Base-by-base conservation (phyloP, 2,329 filamentous ascomycete genomes). In the Dactylellina cionopaga region DNA sequence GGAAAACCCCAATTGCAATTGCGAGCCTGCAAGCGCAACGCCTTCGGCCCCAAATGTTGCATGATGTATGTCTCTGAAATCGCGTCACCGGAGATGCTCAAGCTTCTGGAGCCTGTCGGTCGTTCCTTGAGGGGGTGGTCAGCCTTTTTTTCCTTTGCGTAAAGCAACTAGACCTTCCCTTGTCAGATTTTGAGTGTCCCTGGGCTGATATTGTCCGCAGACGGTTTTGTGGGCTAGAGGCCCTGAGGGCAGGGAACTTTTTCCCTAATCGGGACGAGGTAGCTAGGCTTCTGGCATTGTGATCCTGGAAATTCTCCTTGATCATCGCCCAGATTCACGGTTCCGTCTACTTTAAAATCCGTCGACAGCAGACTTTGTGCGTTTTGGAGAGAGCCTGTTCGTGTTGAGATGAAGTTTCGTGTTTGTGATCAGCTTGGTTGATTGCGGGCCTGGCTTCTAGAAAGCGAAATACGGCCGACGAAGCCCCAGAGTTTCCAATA, bases 51-150 rank as follows among this genome's bases (percentile, higher is more conserved):
- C 66, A 63, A n/a, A n/a, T 63, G 51, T 63, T 62, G 65, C 47
- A 62, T 47, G 15, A 62, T 58, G 58, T 51, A 56, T 71, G 66
- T 71, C 58, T 71, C 49, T 71, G 51, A 64, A 63, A 71, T 71
- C 66, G 66, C 66, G 66, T 64, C 66, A 71, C 66, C 37, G 43
- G 56, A 59, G 63, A 51, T 59, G 51, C 35, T 66, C 51, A 66
- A 56, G 51, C 51, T 65, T 66, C 51, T 49, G 51, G 22, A 41
- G 62, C 39, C 60, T 27, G 62, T 43, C 51, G 62, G 41, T 43
- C 35, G 29, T 29, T 66, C 31, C 31, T 27, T 35, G 31, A 56
- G 47, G 59, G 60, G 51, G 62, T 66, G 62, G 65, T 62, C 55
- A 63, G 65, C 65, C 65, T 70, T 70, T 49, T 47, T 25, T 60